These are phyloP conservation scores for Umbelopsis ramanniana DNA, from an alignment of 192 early-diverging fungal species.

Conservation along the genomic window DNA sequence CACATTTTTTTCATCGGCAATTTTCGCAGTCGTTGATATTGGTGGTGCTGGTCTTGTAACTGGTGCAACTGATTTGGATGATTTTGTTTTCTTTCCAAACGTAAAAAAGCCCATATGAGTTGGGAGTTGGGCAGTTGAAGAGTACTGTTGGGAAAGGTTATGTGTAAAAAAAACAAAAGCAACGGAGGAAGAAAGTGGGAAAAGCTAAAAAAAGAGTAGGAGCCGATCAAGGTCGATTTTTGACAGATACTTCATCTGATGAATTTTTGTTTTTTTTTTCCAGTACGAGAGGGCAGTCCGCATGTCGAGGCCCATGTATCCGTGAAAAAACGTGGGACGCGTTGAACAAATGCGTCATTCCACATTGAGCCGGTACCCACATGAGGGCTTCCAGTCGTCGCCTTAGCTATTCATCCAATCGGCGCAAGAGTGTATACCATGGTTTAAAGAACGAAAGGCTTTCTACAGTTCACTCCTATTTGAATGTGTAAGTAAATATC, in stretches of 20 bases:
- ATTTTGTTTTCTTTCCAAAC: conserved; percentile 14
- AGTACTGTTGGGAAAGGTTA: neutral
- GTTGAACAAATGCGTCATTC: conserved; percentile 2
- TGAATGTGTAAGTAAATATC: too few species aligned
- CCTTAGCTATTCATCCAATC: too few species aligned
- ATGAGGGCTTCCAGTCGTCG: too few species aligned
- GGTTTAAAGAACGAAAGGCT: too few species aligned
- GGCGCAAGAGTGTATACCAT: too few species aligned
- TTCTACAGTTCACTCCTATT: too few species aligned
- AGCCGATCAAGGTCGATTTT: neutral
- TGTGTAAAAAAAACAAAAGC: neutral
- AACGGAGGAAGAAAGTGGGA: neutral
- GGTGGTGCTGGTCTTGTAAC: neutral
- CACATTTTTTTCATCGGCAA: neutral
- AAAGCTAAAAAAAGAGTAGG: conserved; percentile 6
- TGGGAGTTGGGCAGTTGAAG: too few species aligned
- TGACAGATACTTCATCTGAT: conserved; percentile 4
- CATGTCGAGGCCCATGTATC: conserved; percentile 1
- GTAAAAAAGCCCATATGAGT: neutral
- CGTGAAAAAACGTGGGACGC: neutral
- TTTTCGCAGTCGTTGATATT: neutral
- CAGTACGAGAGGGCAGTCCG: neutral
- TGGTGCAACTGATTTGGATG: neutral
- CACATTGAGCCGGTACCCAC: neutral
- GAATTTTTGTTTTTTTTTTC: conserved; percentile 13